phyloP scores from a whole-genome alignment of 2,329 filamentous ascomycete genomes.

The Dendryphion nanum region DNA sequence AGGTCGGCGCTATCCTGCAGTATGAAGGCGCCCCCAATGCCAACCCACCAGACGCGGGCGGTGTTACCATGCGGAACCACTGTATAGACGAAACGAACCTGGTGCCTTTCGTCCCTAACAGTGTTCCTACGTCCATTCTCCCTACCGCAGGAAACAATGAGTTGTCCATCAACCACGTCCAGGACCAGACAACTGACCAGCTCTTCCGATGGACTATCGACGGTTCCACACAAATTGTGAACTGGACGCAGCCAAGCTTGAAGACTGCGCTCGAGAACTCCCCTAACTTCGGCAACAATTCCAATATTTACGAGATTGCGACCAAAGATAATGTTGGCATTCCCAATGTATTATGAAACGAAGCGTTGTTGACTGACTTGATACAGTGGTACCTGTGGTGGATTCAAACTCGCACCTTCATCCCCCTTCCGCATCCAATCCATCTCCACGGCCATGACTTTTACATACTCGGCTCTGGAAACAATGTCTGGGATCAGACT shows the following conservation, averaged over 20 bases:
- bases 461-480: conserved; percentile 40
- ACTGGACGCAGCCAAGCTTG: conserved; percentile 46
- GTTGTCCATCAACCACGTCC: conserved; percentile 27
- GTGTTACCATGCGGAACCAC: conserved; percentile 29
- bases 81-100: conserved; percentile 42
- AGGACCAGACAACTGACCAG: conserved; percentile 33
- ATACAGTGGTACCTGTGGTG: conserved; percentile 48
- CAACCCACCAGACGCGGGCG: conserved; percentile 37
- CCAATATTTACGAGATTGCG: conserved; percentile 29
- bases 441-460: conserved; percentile 46
- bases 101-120: conserved; percentile 40
- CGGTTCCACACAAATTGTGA: conserved; percentile 38
- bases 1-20: conserved; percentile 40
- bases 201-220: conserved; percentile 45
- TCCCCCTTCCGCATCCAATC: conserved; percentile 41
- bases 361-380: background rate
- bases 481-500: conserved; percentile 33
- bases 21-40: conserved; percentile 37
- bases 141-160: conserved; percentile 21
- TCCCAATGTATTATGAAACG: background rate
- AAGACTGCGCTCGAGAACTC: conserved; percentile 41
- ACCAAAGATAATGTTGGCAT: conserved; percentile 12
- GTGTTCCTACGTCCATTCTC: conserved; percentile 37
- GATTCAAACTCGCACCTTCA: conserved; percentile 40
- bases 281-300: conserved; percentile 20